These are phyloP conservation scores for Alternaria triticina DNA, from an alignment of 2,329 filamentous ascomycete species.

Conservation along the genomic window DNA sequence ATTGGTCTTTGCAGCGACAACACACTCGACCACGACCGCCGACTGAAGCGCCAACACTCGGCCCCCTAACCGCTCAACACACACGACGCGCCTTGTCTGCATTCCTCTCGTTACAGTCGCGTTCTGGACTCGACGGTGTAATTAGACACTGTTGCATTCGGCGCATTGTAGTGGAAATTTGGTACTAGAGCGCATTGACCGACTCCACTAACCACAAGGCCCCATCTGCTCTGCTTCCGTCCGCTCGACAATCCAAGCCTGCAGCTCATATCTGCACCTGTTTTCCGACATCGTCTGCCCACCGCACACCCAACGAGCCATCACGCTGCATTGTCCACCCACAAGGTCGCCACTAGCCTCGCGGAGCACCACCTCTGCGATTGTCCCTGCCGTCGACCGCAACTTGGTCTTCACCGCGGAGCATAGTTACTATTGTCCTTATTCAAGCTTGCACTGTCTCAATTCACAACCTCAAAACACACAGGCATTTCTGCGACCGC, in stretches of 20 bases:
- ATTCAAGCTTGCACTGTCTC: slow-evolving; percentile 1
- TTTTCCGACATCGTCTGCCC: neutral
- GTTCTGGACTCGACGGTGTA: slow-evolving; percentile 25
- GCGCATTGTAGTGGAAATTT: slow-evolving; percentile 30
- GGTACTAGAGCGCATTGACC: slow-evolving; percentile 39
- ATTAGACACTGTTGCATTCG: slow-evolving; percentile 22
- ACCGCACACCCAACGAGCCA: neutral
- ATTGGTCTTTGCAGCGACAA: slow-evolving; percentile 37
- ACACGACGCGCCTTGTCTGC: slow-evolving; percentile 22
- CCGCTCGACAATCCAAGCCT: slow-evolving; percentile 5
- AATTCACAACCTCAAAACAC: neutral
- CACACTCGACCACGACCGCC: slow-evolving; percentile 26
- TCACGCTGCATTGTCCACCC: slow-evolving; percentile 1
- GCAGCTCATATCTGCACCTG: neutral
- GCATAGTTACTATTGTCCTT: slow-evolving; percentile 14
- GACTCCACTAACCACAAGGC: slow-evolving; percentile 25
- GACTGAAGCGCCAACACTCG: slow-evolving; percentile 33
- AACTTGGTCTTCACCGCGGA: slow-evolving; percentile 4
- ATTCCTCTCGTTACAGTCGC: slow-evolving; percentile 19
- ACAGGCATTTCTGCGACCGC: neutral
- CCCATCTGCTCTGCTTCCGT: slow-evolving; percentile 5
- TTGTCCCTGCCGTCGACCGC: slow-evolving; percentile 9
- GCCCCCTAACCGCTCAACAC: slow-evolving; percentile 29
- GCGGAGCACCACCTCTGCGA: slow-evolving; percentile 18
- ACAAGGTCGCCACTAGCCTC: slow-evolving; percentile 21